phyloP scores from a whole-genome alignment of 768 basidiomycete genomes.

The Tulasnella sp. region DNA sequence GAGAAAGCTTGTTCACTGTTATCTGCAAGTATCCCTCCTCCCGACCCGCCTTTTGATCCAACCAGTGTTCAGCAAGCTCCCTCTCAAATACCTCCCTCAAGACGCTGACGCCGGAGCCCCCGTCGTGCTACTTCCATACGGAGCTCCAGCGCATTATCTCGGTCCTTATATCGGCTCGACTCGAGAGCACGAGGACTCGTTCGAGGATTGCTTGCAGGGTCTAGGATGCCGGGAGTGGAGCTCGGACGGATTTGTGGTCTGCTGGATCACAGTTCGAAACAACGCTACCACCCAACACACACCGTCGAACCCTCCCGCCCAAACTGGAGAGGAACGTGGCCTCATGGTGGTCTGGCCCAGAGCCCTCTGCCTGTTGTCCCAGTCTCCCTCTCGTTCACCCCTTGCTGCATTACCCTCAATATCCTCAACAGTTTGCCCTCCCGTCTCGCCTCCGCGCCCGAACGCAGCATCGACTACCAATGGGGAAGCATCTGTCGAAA shows the following conservation, averaged over 20 bases:
- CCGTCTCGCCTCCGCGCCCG: conserved; percentile 31
- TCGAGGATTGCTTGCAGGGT: conserved; percentile 58
- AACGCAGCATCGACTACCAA: conserved; percentile 37
- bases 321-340: conserved; percentile 67
- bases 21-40: conserved; percentile 21
- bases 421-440: conserved; percentile 7
- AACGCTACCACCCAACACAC: conserved; percentile 48
- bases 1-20: conserved; percentile 9
- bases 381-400: conserved; percentile 34
- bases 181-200: conserved; percentile 56
- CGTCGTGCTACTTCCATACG: conserved; percentile 64
- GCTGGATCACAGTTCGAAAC: conserved; percentile 26
- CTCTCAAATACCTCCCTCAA: conserved; percentile 42
- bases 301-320: conserved; percentile 46
- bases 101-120: conserved; percentile 51
- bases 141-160: conserved; percentile 68
- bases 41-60: conserved; percentile 24
- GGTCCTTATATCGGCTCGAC: conserved; percentile 67
- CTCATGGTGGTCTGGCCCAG: conserved; percentile 72
- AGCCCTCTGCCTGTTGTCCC: conserved; percentile 50
- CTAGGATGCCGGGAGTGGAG: conserved; percentile 42
- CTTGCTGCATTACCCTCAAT: conserved; percentile 24
- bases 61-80: conserved; percentile 26
- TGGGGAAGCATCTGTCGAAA: conserved; percentile 39
- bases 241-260: conserved; percentile 25